phyloP scores from a whole-genome alignment of 371 early-diverging fungal species.

The Mucor indicus region DNA sequence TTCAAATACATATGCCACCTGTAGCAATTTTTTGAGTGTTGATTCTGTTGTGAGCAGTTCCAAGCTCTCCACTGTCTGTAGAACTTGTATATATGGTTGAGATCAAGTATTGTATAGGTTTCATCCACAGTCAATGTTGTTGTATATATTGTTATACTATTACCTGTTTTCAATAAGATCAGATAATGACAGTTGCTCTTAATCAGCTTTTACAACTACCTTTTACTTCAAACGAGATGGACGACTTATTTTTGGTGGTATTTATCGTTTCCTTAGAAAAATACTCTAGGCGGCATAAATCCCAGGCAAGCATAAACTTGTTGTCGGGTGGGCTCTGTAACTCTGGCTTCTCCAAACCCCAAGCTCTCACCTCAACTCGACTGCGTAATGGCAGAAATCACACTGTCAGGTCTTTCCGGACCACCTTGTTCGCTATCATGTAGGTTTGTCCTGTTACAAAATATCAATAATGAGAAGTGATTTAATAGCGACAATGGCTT shows the following conservation, averaged over 20 bases:
- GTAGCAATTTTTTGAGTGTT: conserved; percentile 1
- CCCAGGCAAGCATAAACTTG: conserved; percentile 9
- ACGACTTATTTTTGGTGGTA: not conserved
- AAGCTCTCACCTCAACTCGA: conserved; percentile 3
- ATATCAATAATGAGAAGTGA: not conserved
- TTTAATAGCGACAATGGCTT: conserved; percentile 1
- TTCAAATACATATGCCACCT: conserved; percentile 5
- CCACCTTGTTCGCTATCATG: conserved; percentile 2
- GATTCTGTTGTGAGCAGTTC: conserved; percentile 1
- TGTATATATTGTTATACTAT: conserved; percentile 2
- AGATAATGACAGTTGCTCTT: not conserved
- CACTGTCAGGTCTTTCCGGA: conserved; percentile 4
- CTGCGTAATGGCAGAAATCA: conserved; percentile 10
- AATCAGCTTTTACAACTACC: conserved; percentile 6
- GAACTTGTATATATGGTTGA: conserved; percentile 3
- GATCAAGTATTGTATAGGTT: conserved; percentile 3
- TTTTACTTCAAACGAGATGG: conserved; percentile 9
- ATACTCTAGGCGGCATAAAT: conserved; percentile 9
- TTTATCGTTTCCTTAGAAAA: conserved; percentile 6
- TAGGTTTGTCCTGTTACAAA: conserved; percentile 9
- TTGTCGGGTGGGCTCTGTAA: conserved; percentile 13
- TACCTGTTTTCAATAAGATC: conserved; percentile 6
- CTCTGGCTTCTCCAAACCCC: conserved; percentile 13
- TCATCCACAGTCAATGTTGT: conserved; percentile 1
- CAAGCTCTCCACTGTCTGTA: conserved; percentile 2